Base-by-base conservation (phyloP, 73 alveolate genomes). In the Strombidium stylifer region DNA sequence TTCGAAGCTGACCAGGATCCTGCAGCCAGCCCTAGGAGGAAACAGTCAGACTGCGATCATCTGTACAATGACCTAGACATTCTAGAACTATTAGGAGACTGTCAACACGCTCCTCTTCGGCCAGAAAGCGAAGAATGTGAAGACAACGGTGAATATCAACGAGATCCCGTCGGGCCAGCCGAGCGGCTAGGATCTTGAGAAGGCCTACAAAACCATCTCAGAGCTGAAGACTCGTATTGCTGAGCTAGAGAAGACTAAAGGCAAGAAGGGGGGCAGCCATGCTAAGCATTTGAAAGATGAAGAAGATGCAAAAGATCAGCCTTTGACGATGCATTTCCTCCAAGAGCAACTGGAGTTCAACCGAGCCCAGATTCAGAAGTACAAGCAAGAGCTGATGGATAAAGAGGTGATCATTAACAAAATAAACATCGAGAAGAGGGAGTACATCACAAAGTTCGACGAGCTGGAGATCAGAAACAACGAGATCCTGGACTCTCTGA, bases 1-100 rank as follows among this genome's bases (percentile, higher is more conserved):
- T 69, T 90, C 97, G 1, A 90, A 90, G 56, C 85, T 90, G 19
- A 90, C 95, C 1, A 25, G 97, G 42, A 85, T 90, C 66, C 81
- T 90, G 12, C 86, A 90, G 71, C 73, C 73, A 23, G 64, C 94
- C 18, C 73, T 90, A 20, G 82, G 90, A 7, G 97, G 97, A 1
- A 85, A 84, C 68, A 85, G 95, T 1, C 61, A 73, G 54, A 90
- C 97, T 14, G 64, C 89, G 11, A 86, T 90, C 20, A 90, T 90
- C 42, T 90, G 97, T 57, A 85, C 97, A 2, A 66, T 90, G 70
- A 71, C 84, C 59, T 86, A 90, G 54, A 84, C 79, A 28, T 42
- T 54, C 54, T 65, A 52, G 28, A 89, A 90, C 78, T 85, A 81
- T 57, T 66, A 71, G 44, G 94, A 90, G 73, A 69, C 93, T 0